Evolutionary conservation across 495 filamentous ascomycete species (phyloP).

Genomic region (Neurospora sp.): DNA sequence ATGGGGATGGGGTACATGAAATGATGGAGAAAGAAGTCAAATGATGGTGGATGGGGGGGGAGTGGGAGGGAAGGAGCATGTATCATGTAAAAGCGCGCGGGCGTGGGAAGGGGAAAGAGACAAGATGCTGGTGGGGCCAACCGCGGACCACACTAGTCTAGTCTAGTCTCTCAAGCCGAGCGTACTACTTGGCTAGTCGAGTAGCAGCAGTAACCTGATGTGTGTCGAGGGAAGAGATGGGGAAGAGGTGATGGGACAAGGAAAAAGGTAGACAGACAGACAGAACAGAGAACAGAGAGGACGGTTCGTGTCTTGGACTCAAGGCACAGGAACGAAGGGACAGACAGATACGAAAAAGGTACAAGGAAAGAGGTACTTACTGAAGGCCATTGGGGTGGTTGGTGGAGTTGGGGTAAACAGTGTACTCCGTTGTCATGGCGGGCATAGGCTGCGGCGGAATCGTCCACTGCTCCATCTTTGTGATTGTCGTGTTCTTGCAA

Average conservation of each 20-base stretch:
- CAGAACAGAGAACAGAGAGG: conserved; percentile 9
- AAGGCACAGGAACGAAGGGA: conserved; percentile 1
- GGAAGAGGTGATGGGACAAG: neutral
- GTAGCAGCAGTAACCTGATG: neutral
- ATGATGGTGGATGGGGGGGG: neutral
- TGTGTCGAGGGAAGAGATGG: neutral
- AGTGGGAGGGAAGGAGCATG: neutral
- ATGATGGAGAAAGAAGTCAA: neutral
- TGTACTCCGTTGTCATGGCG: conserved; percentile 23
- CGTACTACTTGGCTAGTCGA: neutral
- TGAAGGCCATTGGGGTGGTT: conserved; percentile 39
- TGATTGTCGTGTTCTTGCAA: neutral
- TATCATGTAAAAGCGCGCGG: conserved; percentile 3
- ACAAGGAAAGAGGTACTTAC: conserved; percentile 41
- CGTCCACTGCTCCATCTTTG: conserved; percentile 41
- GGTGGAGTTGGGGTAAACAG: conserved; percentile 35
- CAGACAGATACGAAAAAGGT: conserved; percentile 27
- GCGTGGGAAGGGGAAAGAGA: conserved; percentile 3
- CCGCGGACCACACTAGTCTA: neutral
- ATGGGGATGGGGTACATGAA: conserved; percentile 20
- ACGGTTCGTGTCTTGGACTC: conserved; percentile 5
- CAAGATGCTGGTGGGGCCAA: neutral
- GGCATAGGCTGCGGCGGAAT: conserved; percentile 29
- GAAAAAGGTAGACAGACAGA: conserved; percentile 8
- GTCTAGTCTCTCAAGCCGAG: neutral